These are phyloP conservation scores for Ailanthus altissimus DNA, from an alignment of 345 rosid species.

Conservation along the genomic window DNA sequence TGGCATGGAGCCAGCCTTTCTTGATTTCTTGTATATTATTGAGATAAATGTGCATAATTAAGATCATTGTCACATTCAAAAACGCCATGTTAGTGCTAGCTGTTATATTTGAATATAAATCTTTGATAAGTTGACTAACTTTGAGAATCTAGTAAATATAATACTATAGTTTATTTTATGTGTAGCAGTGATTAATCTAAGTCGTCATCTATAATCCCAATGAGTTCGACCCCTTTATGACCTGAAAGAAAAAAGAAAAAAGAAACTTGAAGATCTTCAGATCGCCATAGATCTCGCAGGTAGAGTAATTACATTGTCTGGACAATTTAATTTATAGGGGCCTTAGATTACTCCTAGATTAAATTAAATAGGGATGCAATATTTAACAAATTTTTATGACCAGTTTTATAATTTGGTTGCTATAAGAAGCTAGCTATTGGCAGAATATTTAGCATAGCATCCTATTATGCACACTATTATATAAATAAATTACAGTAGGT, in stretches of 20 bases:
- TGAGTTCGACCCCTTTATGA: slow-evolving; percentile 11
- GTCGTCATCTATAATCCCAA: neutral
- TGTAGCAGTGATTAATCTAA: neutral
- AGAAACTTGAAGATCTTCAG: slow-evolving; percentile 14
- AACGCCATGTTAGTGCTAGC: neutral
- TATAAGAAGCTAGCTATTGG: neutral
- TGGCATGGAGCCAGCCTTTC: neutral
- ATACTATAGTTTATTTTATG: neutral
- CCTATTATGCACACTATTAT: too few relatives aligned
- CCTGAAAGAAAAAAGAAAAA: neutral
- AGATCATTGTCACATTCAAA: neutral
- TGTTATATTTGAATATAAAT: neutral
- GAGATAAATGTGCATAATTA: neutral
- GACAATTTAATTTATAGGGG: neutral
- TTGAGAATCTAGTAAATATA: neutral
- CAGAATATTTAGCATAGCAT: neutral
- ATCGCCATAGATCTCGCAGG: slow-evolving; percentile 15
- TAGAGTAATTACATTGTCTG: slow-evolving; percentile 5
- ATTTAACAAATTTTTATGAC: neutral
- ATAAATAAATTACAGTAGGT: too few relatives aligned
- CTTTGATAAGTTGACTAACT: neutral
- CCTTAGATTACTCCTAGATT: slow-evolving; percentile 13
- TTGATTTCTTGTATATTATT: neutral
- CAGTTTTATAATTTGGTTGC: neutral
- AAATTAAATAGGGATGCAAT: neutral